These are phyloP conservation scores for Pyrrhoderma lamaoense DNA, from an alignment of 1,284 basidiomycete species.

Conservation along the genomic window DNA sequence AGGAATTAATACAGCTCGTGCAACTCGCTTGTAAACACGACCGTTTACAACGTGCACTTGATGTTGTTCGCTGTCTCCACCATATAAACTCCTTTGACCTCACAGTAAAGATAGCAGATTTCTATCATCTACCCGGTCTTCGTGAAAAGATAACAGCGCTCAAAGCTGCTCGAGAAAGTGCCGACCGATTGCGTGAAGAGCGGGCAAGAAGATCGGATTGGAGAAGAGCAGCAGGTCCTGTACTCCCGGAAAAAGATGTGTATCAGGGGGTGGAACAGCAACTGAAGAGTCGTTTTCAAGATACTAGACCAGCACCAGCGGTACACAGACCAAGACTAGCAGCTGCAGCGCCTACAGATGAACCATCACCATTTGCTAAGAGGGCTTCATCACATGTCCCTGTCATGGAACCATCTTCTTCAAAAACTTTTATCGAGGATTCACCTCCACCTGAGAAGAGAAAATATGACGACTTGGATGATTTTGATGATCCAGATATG, in stretches of 20 bases:
- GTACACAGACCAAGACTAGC: conserved; percentile 59
- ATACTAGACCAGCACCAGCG: conserved; percentile 52
- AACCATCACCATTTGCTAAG: conserved; percentile 23
- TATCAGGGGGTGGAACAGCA: conserved; percentile 24
- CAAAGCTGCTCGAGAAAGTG: conserved; percentile 56
- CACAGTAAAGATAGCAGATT: conserved; percentile 82
- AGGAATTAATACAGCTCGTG: conserved; percentile 82
- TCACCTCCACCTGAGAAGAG: conserved; percentile 18
- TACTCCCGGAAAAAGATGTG: conserved; percentile 33
- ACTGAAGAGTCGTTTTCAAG: conserved; percentile 46
- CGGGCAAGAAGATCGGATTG: conserved; percentile 52
- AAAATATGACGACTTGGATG: conserved; percentile 58
- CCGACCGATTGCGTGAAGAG: conserved; percentile 47
- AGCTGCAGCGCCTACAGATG: conserved; percentile 50
- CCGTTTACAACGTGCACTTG: conserved; percentile 82
- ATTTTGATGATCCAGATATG: conserved; percentile 34
- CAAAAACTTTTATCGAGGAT: conserved; percentile 6
- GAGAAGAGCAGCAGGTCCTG: conserved; percentile 44
- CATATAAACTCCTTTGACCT: conserved; percentile 71
- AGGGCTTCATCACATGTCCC: background rate
- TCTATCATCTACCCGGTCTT: conserved; percentile 84
- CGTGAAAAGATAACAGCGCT: conserved; percentile 80
- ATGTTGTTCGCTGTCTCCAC: conserved; percentile 77
- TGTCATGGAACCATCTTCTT: background rate
- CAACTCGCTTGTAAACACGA: conserved; percentile 89